Percentiles rank a stretch among this genome's conserved stretches.
Evolutionary conservation across 495 filamentous ascomycete species (phyloP).

Genomic region (Astrocystis sublimbata): DNA sequence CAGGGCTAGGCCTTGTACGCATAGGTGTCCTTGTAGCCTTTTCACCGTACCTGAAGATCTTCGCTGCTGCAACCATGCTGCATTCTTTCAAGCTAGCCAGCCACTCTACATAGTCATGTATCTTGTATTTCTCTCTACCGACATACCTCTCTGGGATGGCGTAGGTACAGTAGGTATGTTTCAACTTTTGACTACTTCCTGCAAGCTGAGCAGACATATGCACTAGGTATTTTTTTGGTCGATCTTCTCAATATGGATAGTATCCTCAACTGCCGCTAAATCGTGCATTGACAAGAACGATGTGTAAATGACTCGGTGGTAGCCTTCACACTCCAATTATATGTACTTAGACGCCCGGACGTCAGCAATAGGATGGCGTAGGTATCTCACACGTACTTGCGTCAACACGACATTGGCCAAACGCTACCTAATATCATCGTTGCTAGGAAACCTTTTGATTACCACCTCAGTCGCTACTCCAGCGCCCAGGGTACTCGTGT

Average conservation of each 20-base stretch:
- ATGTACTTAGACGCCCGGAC: too few relatives aligned
- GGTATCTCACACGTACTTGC: too few relatives aligned
- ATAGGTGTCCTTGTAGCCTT: slow-evolving; percentile 22
- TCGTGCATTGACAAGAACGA: slow-evolving; percentile 8
- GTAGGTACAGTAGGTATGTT: too few relatives aligned
- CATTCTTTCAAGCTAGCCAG: slow-evolving; percentile 14
- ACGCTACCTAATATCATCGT: too few relatives aligned
- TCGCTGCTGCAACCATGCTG: slow-evolving; percentile 33
- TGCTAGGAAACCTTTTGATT: background rate
- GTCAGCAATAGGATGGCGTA: too few relatives aligned
- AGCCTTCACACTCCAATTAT: too few relatives aligned
- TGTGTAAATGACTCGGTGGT: background rate
- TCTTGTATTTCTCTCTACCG: slow-evolving; percentile 1
- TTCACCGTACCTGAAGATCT: slow-evolving; percentile 36
- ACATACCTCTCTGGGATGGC: background rate
- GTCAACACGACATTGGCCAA: too few relatives aligned
- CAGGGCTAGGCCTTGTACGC: background rate
- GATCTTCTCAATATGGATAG: background rate
- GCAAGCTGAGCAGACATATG: slow-evolving; percentile 13
- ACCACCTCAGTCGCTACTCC: too few relatives aligned
- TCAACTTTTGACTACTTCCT: background rate
- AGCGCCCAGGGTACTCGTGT: background rate
- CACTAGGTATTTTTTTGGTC: slow-evolving; percentile 6
- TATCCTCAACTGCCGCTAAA: slow-evolving; percentile 15
- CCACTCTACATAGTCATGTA: background rate